These are phyloP conservation scores for Rhodosporidiobolus sp. DNA, from an alignment of 768 basidiomycete genomes.

Conservation along the genomic window DNA sequence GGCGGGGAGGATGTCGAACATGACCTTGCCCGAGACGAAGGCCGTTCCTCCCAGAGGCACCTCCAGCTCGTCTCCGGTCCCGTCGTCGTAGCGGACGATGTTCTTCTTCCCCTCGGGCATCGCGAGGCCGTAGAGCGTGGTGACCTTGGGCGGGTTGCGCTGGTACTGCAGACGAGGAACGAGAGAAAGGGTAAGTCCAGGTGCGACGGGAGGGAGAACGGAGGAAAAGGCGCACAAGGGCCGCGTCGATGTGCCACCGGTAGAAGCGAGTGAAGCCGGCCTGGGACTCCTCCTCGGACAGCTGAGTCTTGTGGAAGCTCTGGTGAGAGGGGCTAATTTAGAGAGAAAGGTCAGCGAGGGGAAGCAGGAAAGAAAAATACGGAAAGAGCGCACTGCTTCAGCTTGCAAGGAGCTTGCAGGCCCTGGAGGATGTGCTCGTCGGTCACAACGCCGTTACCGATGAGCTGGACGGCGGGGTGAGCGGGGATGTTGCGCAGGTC, in stretches of 20 bases:
- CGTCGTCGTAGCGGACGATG: conserved; percentile 56
- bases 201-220: conserved; percentile 51
- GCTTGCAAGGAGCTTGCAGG: conserved; percentile 53
- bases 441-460: conserved; percentile 67
- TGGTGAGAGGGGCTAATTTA: conserved; percentile 61
- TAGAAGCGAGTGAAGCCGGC: conserved; percentile 65
- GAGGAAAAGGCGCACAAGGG: conserved; percentile 56
- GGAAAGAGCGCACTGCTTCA: conserved; percentile 61
- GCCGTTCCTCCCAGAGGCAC: conserved; percentile 86
- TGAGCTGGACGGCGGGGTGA: conserved; percentile 84
- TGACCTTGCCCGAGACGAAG: conserved; percentile 67
- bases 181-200: background rate
- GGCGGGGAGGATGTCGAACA: conserved; percentile 73
- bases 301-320: conserved; percentile 77
- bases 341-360: background rate
- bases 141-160: conserved; percentile 63
- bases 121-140: conserved; percentile 73
- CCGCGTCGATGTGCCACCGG: conserved; percentile 74
- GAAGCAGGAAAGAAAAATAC: background rate
- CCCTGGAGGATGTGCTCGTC: conserved; percentile 38
- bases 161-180: conserved; percentile 44
- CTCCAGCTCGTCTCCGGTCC: conserved; percentile 72
- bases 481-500: conserved; percentile 87
- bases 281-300: conserved; percentile 70
- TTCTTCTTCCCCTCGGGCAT: conserved; percentile 68